Evolutionary conservation across 371 early-diverging fungal genomes (phyloP), one percentile per base, ranked within the genome.

Genomic region (Syncephalis plumigaleata): DNA sequence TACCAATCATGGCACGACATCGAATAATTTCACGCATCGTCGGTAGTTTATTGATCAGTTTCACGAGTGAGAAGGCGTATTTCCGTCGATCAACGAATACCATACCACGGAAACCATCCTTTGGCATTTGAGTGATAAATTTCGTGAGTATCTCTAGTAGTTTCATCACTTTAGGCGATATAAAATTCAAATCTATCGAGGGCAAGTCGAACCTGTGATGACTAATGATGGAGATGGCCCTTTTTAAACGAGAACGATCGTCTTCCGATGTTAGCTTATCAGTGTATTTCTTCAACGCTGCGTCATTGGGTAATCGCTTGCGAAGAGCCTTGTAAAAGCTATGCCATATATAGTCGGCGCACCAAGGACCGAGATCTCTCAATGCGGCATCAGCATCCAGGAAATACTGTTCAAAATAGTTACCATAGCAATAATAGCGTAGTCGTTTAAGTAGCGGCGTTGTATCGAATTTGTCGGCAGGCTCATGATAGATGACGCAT

Each of bases 51-150:
- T 31, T 11, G 7, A 84, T 63, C 2, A 87, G 38, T 13, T 60
- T 39, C 21, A 65, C 51, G 0, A 93, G 54, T 0, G 79, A 68
- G n/a, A 68, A 54, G 0, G 88, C 91, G 0, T 79, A 78, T 26
- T 81, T 61, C 27, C 90, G 65, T 23, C 79, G 69, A 48, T 78
- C 67, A 2, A 81, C 81, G 58, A 93, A 93, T 18, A 89, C 66
- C 39, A 93, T 90, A 11, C 31, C 31, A 31, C 31, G 31, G 11
- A 31, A 31, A 7, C 7, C 11, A 11, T 31, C 11, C 31, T 11
- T 11, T 7, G 31, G 31, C 11, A 31, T 4, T 11, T 31, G 31
- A 31, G 31, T 31, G 27, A 52, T 65, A 59, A 42, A 67, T 43
- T 23, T 31, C 31, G 61, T 22, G 45, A 84, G 54, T 17, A 73